phyloP scores from a whole-genome alignment of 257 asterid species.

The Anisodus tanguticus region DNA sequence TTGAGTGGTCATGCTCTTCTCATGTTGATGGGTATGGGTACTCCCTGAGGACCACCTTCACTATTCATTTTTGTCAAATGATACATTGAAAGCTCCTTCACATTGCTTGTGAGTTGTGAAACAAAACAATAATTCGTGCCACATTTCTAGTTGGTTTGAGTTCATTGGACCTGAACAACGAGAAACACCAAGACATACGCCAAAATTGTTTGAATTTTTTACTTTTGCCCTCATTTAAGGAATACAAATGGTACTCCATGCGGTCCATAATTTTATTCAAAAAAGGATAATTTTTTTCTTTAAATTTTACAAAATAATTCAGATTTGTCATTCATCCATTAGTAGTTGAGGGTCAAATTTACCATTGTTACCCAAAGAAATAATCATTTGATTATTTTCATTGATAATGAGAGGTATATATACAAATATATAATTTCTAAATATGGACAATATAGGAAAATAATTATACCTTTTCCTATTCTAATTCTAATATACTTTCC shows the following conservation, averaged over 20 bases:
- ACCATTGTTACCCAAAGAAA: no score
- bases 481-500: no score
- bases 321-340: no score
- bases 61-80: conserved; percentile 12
- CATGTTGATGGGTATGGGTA: not conserved
- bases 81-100: not conserved
- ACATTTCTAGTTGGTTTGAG: conserved; percentile 2
- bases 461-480: no score
- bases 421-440: no score
- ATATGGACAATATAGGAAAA: no score
- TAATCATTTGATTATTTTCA: no score
- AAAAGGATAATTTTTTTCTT: no score
- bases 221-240: not conserved
- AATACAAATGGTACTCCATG: not conserved
- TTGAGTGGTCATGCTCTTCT: conserved; percentile 19
- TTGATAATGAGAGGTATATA: no score
- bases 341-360: no score
- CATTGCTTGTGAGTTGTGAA: conserved; percentile 8
- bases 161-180: not conserved
- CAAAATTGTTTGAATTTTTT: not conserved
- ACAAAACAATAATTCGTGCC: conserved; percentile 1
- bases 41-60: not conserved
- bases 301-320: no score
- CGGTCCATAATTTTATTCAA: not conserved
- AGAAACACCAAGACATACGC: not conserved